A percentile compares a stretch with the other conserved stretches of the same genome.
Evolutionary conservation across 2,329 filamentous ascomycete genomes (phyloP).

Genomic region (Arthrinium puccinioides): DNA sequence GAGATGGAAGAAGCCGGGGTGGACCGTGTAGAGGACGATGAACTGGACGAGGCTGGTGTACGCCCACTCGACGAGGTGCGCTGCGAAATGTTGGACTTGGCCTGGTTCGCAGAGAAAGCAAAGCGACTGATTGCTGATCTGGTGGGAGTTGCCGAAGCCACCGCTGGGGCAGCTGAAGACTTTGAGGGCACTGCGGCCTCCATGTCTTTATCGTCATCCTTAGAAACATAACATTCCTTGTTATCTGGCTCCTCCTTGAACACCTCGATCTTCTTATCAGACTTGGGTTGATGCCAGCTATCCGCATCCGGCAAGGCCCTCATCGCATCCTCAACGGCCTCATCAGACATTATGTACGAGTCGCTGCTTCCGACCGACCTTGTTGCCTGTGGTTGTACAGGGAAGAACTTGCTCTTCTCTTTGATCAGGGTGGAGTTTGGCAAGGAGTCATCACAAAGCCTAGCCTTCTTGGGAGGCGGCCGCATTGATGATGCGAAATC

Average conservation of each 20-base stretch:
- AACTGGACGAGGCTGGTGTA: constrained; percentile 26
- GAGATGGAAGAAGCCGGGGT: constrained; percentile 20
- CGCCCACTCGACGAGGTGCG: too few species aligned
- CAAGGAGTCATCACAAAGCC: constrained; percentile 40
- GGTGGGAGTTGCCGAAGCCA: constrained; percentile 16
- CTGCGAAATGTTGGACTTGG: constrained; percentile 15
- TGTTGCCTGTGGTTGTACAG: constrained; percentile 14
- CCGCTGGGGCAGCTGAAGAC: constrained; percentile 1
- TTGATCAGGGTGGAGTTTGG: constrained; percentile 18
- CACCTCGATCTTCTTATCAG: constrained; percentile 30
- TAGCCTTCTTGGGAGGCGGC: constrained; percentile 49
- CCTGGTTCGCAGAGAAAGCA: too few species aligned
- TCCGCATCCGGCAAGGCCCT: constrained; percentile 43
- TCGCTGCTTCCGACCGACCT: constrained; percentile 28
- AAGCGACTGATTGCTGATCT: constrained; percentile 26
- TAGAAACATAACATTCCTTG: constrained; percentile 7
- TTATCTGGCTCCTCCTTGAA: constrained; percentile 34
- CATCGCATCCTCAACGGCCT: constrained; percentile 49
- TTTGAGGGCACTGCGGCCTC: neutral
- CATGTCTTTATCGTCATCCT: constrained; percentile 11
- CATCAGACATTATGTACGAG: constrained; percentile 44
- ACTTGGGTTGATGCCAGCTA: constrained; percentile 35
- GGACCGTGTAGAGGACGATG: constrained; percentile 5
- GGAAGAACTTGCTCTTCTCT: constrained; percentile 49
- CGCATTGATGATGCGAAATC: too few species aligned